Conservation (phyloP, 306 rosid species). For the Dalbergia oliveri region DNA sequence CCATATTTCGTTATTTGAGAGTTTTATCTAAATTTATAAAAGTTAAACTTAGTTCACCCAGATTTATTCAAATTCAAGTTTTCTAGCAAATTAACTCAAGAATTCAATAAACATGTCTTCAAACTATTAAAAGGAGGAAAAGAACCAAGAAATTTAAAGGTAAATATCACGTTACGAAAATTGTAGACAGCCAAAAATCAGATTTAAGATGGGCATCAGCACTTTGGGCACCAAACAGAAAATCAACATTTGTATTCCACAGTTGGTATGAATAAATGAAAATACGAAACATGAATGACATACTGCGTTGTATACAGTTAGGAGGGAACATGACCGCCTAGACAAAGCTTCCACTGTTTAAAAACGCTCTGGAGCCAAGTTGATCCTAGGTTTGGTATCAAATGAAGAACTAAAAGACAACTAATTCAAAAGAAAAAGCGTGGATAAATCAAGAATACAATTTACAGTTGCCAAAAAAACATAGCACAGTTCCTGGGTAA, state of each 20-base stretch:
- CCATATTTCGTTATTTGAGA: no score
- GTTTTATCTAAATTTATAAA: no score
- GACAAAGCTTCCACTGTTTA: slow-evolving; percentile 42
- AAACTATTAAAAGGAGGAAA: slow-evolving; percentile 1
- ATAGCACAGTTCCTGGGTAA: slow-evolving; percentile 21
- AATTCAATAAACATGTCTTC: no score
- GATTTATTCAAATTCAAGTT: no score
- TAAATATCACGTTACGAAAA: neutral
- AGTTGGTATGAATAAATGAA: slow-evolving; percentile 47
- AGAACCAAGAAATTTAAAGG: neutral
- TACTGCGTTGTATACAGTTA: slow-evolving; percentile 35
- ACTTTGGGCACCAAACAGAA: slow-evolving; percentile 4
- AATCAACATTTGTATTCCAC: slow-evolving; percentile 20
- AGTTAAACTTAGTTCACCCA: no score
- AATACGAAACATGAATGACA: slow-evolving; percentile 11
- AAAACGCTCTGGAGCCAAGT: slow-evolving; percentile 38
- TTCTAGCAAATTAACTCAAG: no score
- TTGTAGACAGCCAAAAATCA: slow-evolving; percentile 9
- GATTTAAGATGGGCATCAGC: neutral
- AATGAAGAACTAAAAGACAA: neutral
- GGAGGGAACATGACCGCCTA: slow-evolving; percentile 23
- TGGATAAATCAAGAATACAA: slow-evolving; percentile 43
- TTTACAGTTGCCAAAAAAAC: slow-evolving; percentile 37
- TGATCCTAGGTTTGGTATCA: slow-evolving; percentile 38
- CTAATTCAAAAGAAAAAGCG: slow-evolving; percentile 17